Evolutionary conservation across 805 yeast genomes (phyloP).

Genomic region (Cyberlindnera subsufficiens): DNA sequence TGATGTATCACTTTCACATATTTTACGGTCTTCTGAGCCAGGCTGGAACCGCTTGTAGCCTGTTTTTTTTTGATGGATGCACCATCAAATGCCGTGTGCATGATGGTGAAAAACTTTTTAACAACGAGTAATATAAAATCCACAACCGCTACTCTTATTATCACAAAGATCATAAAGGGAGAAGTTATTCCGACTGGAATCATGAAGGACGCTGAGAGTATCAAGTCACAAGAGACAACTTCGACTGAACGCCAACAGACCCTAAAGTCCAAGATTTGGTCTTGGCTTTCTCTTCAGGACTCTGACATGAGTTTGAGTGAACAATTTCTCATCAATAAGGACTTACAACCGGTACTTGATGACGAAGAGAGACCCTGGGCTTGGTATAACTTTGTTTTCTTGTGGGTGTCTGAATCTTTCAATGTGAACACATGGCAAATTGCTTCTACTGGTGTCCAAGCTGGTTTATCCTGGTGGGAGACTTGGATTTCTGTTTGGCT

Average conservation of each 20-base stretch:
- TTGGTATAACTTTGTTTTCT: constrained; percentile 73
- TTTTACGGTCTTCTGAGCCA: too few species aligned
- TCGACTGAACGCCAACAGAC: not conserved
- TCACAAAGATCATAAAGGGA: too few species aligned
- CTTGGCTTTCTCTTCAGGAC: constrained; percentile 5
- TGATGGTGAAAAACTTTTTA: too few species aligned
- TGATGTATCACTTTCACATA: too few species aligned
- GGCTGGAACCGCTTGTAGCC: too few species aligned
- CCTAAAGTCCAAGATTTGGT: not conserved
- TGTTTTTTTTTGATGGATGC: too few species aligned
- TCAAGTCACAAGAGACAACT: not conserved
- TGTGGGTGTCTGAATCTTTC: constrained; percentile 89
- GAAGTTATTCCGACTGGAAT: too few species aligned
- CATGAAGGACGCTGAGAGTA: not conserved
- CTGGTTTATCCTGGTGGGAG: constrained; percentile 87
- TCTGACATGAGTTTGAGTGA: constrained; percentile 46
- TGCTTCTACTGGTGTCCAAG: constrained; percentile 76
- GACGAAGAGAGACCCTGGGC: constrained; percentile 72
- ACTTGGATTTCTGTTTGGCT: constrained; percentile 87
- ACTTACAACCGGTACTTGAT: constrained; percentile 70
- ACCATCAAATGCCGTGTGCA: too few species aligned
- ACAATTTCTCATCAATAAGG: constrained; percentile 66
- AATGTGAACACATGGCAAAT: constrained; percentile 90
- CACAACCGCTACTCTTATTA: too few species aligned
- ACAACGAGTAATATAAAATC: too few species aligned